A percentile compares a stretch with the other conserved stretches of the same genome.
phyloP scores from a whole-genome alignment of 2,329 filamentous ascomycete species.

The Hirsutella thompsonii region DNA sequence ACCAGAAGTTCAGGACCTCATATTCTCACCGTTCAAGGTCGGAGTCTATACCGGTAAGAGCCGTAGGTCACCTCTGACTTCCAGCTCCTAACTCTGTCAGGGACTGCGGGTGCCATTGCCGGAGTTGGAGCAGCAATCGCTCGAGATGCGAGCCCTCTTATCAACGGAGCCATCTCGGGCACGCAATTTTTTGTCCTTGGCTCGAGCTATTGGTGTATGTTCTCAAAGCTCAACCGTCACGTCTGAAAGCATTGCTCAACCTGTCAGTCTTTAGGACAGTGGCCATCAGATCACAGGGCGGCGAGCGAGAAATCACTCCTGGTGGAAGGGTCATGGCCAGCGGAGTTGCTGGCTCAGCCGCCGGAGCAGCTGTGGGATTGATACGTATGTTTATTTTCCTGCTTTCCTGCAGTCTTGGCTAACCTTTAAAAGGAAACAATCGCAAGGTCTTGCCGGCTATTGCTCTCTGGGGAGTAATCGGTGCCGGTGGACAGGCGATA shows the following conservation, averaged over 20 bases:
- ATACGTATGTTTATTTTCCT: conserved; percentile 29
- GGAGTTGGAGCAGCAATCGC: conserved; percentile 62
- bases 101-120: conserved; percentile 45
- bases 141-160: conserved; percentile 49
- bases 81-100: conserved; percentile 22
- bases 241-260: conserved; percentile 4
- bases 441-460: conserved; percentile 39
- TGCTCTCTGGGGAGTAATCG: conserved; percentile 31
- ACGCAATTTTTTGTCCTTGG: conserved; percentile 74
- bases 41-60: conserved; percentile 43
- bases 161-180: conserved; percentile 62
- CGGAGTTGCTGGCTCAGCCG: conserved; percentile 55
- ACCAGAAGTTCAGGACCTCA: conserved; percentile 28
- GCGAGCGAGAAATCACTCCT: conserved; percentile 37
- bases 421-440: conserved; percentile 30
- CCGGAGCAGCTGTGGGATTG: conserved; percentile 47
- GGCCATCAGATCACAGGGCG: conserved; percentile 33
- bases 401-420: conserved; percentile 3
- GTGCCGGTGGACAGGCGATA: conserved; percentile 25
- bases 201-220: conserved; percentile 61
- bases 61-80: background rate
- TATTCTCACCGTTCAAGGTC: conserved; percentile 41
- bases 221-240: background rate
- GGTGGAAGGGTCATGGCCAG: conserved; percentile 54
- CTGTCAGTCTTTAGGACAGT: conserved; percentile 33